Conservation (phyloP, 331 rosid genomes). For the Quercus lobata region DNA sequence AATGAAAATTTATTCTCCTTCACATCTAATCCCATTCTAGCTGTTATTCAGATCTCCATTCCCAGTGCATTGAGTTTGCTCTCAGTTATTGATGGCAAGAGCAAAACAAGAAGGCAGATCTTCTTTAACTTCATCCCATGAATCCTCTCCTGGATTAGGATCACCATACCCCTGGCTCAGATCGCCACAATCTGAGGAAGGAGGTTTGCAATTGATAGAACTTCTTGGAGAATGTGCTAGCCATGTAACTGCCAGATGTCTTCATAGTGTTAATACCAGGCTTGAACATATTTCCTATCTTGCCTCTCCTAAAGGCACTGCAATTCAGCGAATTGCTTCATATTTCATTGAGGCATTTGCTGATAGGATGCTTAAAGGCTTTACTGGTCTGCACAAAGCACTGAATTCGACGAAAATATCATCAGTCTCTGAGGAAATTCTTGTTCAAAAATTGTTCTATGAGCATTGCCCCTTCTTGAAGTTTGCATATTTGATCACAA, state of each 20-base stretch:
- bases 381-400: conserved; percentile 68
- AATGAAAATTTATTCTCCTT: no score
- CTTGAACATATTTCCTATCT: conserved; percentile 67
- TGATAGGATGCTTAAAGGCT: conserved; percentile 53
- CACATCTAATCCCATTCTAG: neutral
- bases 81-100: neutral
- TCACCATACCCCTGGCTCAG: conserved; percentile 62
- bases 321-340: conserved; percentile 70
- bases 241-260: conserved; percentile 67
- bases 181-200: conserved; percentile 51
- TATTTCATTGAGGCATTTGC: conserved; percentile 80
- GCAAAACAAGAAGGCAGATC: conserved; percentile 19
- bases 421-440: conserved; percentile 46
- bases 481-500: conserved; percentile 63
- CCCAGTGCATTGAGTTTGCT: neutral
- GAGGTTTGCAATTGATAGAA: conserved; percentile 46
- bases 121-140: conserved; percentile 39
- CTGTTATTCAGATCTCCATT: neutral
- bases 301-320: conserved; percentile 67
- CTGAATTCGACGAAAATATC: conserved; percentile 54
- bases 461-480: conserved; percentile 78
- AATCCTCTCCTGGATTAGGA: conserved; percentile 40
- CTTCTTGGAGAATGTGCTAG: conserved; percentile 63
- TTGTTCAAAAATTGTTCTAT: conserved; percentile 62
- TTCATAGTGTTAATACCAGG: conserved; percentile 61